Evolutionary conservation across 75 land plant species (phyloP).

Genomic region (Chamaecyparis obtusa): DNA sequence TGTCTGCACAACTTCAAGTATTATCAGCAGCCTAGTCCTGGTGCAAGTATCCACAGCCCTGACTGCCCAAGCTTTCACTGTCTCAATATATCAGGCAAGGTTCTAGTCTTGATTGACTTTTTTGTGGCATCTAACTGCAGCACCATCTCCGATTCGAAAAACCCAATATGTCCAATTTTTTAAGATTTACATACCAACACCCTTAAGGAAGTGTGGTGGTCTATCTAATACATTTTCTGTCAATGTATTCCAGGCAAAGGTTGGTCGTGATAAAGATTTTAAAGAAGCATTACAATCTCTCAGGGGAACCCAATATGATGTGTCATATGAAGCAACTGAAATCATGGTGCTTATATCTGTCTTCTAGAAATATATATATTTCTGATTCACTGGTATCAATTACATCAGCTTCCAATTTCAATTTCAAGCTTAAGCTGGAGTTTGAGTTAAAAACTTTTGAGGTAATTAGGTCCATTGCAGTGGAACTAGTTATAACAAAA

Average conservation of each 20-base stretch:
- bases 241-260: slow-evolving; percentile 46
- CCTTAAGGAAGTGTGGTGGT: not conserved
- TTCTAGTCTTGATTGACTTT: not conserved
- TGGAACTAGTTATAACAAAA: not conserved
- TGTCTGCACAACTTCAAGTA: not conserved
- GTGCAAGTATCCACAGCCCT: not conserved
- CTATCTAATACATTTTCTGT: not conserved
- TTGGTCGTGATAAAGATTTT: slow-evolving; percentile 35
- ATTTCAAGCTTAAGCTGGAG: not conserved
- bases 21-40: not conserved
- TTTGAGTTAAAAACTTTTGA: not conserved
- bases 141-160: not conserved
- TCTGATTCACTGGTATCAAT: slow-evolving; percentile 26
- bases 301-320: slow-evolving; percentile 41
- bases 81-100: not conserved
- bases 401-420: not conserved
- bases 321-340: slow-evolving; percentile 49
- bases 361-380: not conserved
- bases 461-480: not conserved
- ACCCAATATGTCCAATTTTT: not conserved
- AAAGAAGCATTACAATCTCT: slow-evolving; percentile 42
- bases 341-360: slow-evolving; percentile 14
- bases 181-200: not conserved
- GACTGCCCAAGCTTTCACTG: not conserved
- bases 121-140: not conserved